Conservation (phyloP, 441 rosid species). For the Arabidopsis hybrid region DNA sequence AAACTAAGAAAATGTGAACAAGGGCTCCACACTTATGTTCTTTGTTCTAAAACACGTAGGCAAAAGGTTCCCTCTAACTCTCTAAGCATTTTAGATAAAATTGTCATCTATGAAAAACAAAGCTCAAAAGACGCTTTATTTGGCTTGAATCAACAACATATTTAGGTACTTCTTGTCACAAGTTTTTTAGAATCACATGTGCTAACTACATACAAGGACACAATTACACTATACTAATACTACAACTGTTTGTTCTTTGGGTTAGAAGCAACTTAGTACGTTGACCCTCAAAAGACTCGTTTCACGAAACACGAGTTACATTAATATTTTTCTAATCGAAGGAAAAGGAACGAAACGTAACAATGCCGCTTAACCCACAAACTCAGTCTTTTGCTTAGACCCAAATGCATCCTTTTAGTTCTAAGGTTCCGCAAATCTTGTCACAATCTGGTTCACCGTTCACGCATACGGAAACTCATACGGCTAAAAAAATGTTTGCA, state of each 20-base stretch:
- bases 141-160: conserved; percentile 2
- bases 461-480: not conserved
- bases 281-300: conserved; percentile 2
- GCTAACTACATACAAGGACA: no score
- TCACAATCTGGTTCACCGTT: not conserved
- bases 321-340: no score
- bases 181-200: not conserved
- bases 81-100: conserved; percentile 31
- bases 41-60: conserved; percentile 27
- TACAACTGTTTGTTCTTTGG: not conserved
- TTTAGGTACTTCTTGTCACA: not conserved
- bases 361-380: not conserved
- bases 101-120: conserved; percentile 24
- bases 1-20: conserved; percentile 9
- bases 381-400: no score
- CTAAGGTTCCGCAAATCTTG: not conserved
- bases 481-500: not conserved
- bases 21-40: conserved; percentile 26
- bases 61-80: not conserved
- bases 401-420: not conserved
- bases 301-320: not conserved
- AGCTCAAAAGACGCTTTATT: not conserved
- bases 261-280: not conserved
- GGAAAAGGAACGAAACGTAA: not conserved
- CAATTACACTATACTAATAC: not conserved